Evolutionary conservation across 179 eudicot species (phyloP), one percentile per base, ranked within the genome.

Genomic region (Beta lomatogona): DNA sequence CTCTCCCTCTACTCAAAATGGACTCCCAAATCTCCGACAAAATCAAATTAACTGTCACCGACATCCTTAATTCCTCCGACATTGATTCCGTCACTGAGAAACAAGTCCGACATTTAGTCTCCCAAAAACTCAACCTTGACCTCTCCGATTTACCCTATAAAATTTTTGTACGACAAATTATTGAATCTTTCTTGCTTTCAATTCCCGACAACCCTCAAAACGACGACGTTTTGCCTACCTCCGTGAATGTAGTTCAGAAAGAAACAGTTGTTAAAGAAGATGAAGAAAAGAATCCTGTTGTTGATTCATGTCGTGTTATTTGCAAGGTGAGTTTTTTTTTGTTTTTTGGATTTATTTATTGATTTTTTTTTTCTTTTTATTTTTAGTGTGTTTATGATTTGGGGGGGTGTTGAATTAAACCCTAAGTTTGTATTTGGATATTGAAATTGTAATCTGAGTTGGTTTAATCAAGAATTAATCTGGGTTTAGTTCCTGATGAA

Each of bases 171-270:
- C 82, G 89, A 1, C 80, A 80, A 18, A 71, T 81, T 25, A 16
- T 90, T 45, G 94, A 91, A 22, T 81, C 88, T 14, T 91, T 83
- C 55, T 79, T 91, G 59, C 90, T 88, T 25, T 80, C 87, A 2
- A 61, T 71, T 10, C 67, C 48, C 48, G 71, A 67, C 71, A 9
- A 31, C 66, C 12, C 45, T 25, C 21, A 44, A 1, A 55, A 52
- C 64, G 72, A 36, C 22, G 59, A 28, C 71, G 77, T 22, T 67
- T 67, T 67, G 21, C 31, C 65, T 60, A 25, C 55, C 28, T 60
- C 41, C 60, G 45, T 54, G 36, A 5, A 21, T n/a, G 57, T 1
- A 10, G 3, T 15, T 14, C 71, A 1, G 48, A 67, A 76, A 9
- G 77, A 58, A 16, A 57, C 67, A 41, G n/a, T 46, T 12, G 50